Evolutionary conservation across 2,329 filamentous ascomycete species (phyloP).

Genomic region (Trichoderma sp.): DNA sequence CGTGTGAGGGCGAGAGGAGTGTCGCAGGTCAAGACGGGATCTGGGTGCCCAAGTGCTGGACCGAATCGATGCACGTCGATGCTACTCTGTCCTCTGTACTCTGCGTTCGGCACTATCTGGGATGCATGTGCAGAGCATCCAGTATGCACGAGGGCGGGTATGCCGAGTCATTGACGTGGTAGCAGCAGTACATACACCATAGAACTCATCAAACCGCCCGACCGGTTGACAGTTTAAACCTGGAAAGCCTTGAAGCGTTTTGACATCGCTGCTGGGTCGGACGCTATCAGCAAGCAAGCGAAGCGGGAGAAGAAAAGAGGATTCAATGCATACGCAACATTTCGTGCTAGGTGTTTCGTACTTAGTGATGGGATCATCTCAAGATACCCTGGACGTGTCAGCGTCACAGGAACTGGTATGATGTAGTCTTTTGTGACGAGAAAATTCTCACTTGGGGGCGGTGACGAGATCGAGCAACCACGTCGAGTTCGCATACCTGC

Average conservation of each 20-base stretch:
- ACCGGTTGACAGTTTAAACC: too few relatives aligned
- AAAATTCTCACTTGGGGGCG: neutral
- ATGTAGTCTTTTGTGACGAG: neutral
- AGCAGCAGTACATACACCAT: too few relatives aligned
- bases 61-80: conserved; percentile 9
- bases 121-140: neutral
- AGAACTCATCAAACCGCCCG: too few relatives aligned
- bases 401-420: neutral
- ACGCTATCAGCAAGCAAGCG: too few relatives aligned
- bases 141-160: neutral
- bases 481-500: conserved; percentile 7
- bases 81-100: neutral
- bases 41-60: conserved; percentile 14
- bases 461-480: neutral
- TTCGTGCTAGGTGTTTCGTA: neutral
- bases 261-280: too few relatives aligned
- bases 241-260: too few relatives aligned
- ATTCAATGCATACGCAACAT: too few relatives aligned
- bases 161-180: neutral
- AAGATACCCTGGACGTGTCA: neutral
- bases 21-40: neutral
- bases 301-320: too few relatives aligned
- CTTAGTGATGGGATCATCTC: neutral
- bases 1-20: neutral
- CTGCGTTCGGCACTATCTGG: neutral